Conservation (phyloP, 2,329 filamentous ascomycete species). For the Pseudogymnoascus pannorum region DNA sequence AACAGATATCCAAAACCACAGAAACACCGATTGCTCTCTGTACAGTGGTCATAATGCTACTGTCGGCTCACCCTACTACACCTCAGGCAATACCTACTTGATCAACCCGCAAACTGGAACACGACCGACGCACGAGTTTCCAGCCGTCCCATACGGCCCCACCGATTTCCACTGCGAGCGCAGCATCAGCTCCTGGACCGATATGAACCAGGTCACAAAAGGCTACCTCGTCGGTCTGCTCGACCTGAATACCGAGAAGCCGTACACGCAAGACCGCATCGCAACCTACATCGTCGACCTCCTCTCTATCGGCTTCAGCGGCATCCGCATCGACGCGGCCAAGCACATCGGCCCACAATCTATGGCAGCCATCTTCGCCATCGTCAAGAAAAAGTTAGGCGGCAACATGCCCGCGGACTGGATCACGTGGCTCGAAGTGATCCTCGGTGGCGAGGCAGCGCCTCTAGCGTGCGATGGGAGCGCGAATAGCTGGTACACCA, state of each 20-base stretch:
- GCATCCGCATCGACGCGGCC: conserved; percentile 26
- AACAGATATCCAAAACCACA: conserved; percentile 26
- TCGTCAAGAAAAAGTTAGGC: conserved; percentile 24
- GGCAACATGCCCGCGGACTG: conserved; percentile 24
- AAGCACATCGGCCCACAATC: conserved; percentile 26
- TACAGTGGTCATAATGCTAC: conserved; percentile 26
- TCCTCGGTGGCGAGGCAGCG: conserved; percentile 24
- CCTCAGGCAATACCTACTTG: conserved; percentile 26
- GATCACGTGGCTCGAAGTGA: conserved; percentile 27
- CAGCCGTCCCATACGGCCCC: conserved; percentile 27
- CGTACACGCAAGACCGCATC: conserved; percentile 27
- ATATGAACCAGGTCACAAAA: conserved; percentile 25
- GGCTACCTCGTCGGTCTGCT: conserved; percentile 24
- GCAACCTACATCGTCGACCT: conserved; percentile 26
- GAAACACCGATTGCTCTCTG: conserved; percentile 20
- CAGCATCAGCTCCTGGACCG: conserved; percentile 24
- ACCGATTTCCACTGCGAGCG: conserved; percentile 28
- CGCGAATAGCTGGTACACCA: conserved; percentile 21
- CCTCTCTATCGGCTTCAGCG: conserved; percentile 26
- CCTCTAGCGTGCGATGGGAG: conserved; percentile 25
- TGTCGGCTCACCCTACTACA: conserved; percentile 26
- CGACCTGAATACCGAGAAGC: conserved; percentile 27
- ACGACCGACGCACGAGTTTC: conserved; percentile 25
- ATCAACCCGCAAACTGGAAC: conserved; percentile 24
- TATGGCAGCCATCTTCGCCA: conserved; percentile 23